Percentiles rank a stretch among this genome's conserved stretches.
Evolutionary conservation across 805 yeast species (phyloP).

Genomic region (Suhomyces sp.): DNA sequence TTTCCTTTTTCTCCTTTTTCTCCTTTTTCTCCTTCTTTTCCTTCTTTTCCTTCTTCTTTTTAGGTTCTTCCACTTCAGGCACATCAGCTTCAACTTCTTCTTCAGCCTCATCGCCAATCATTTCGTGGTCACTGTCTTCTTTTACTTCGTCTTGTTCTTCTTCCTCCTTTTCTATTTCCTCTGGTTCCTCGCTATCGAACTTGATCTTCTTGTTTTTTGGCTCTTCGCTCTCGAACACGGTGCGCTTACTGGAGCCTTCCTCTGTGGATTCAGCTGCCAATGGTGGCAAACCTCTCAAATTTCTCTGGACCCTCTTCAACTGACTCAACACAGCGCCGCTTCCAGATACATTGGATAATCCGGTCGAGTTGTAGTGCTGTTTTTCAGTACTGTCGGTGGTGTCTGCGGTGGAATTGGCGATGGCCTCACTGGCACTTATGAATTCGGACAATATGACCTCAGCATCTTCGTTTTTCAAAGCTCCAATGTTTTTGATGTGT

Average conservation of each 20-base stretch:
- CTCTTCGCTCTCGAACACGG: slow-evolving; percentile 21
- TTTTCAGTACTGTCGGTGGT: slow-evolving; percentile 20
- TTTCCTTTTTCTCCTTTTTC: slow-evolving; percentile 23
- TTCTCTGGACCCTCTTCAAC: slow-evolving; percentile 70
- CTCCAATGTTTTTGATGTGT: slow-evolving; percentile 25
- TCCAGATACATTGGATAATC: slow-evolving; percentile 31
- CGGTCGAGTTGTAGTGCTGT: slow-evolving; percentile 21
- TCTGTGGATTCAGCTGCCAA: slow-evolving; percentile 20
- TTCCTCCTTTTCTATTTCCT: slow-evolving; percentile 8
- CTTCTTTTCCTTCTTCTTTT: slow-evolving; percentile 15
- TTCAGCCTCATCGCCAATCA: too few relatives aligned
- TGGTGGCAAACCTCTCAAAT: slow-evolving; percentile 79
- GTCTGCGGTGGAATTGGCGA: slow-evolving; percentile 26
- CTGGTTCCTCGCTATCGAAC: slow-evolving; percentile 13
- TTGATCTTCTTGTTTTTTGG: slow-evolving; percentile 16
- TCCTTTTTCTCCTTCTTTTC: slow-evolving; percentile 26
- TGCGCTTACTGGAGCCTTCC: slow-evolving; percentile 22
- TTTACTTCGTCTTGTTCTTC: slow-evolving; percentile 11
- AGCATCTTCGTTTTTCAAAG: slow-evolving; percentile 41
- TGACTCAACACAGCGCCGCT: slow-evolving; percentile 52
- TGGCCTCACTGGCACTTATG: slow-evolving; percentile 36
- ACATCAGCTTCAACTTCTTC: neutral
- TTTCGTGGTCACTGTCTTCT: slow-evolving; percentile 10
- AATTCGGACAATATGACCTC: slow-evolving; percentile 45
- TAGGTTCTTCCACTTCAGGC: slow-evolving; percentile 1